These are phyloP conservation scores for Biscogniauxia marginata DNA, from an alignment of 2,329 filamentous ascomycete species.

Conservation along the genomic window DNA sequence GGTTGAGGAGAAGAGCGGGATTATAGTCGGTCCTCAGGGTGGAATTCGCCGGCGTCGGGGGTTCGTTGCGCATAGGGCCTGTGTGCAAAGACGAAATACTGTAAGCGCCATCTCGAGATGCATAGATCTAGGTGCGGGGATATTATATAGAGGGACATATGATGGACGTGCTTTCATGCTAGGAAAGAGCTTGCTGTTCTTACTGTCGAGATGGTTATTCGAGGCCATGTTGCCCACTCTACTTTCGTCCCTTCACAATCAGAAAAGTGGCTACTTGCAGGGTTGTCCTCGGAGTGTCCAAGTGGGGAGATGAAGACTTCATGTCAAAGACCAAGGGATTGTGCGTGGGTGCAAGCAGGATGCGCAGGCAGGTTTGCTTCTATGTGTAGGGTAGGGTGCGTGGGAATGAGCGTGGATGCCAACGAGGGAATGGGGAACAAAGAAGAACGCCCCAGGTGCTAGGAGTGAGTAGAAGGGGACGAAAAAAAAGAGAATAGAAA, in stretches of 20 bases:
- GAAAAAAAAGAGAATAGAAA: neutral
- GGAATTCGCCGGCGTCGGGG: conserved; percentile 18
- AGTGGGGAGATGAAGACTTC: conserved; percentile 5
- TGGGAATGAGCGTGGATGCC: neutral
- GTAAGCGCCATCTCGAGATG: conserved; percentile 18
- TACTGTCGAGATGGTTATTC: conserved; percentile 36
- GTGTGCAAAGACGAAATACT: conserved; percentile 6
- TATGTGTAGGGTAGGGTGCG: neutral
- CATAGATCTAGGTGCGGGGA: neutral
- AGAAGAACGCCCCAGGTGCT: neutral
- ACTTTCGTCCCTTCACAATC: conserved; percentile 5
- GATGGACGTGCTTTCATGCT: too few species aligned
- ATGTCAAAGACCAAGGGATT: conserved; percentile 18
- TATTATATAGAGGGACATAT: conserved; percentile 1
- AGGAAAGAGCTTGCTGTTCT: too few species aligned
- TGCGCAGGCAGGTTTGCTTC: neutral
- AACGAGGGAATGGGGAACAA: neutral
- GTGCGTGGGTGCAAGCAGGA: neutral
- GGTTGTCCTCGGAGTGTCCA: conserved; percentile 6
- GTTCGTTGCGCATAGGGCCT: conserved; percentile 29
- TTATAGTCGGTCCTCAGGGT: conserved; percentile 37
- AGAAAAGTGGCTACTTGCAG: conserved; percentile 16
- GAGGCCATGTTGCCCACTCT: conserved; percentile 33
- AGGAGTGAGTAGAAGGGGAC: neutral
- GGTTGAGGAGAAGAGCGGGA: conserved; percentile 41